phyloP scores from a whole-genome alignment of 1,284 basidiomycete genomes.

The Leccinum laetum region DNA sequence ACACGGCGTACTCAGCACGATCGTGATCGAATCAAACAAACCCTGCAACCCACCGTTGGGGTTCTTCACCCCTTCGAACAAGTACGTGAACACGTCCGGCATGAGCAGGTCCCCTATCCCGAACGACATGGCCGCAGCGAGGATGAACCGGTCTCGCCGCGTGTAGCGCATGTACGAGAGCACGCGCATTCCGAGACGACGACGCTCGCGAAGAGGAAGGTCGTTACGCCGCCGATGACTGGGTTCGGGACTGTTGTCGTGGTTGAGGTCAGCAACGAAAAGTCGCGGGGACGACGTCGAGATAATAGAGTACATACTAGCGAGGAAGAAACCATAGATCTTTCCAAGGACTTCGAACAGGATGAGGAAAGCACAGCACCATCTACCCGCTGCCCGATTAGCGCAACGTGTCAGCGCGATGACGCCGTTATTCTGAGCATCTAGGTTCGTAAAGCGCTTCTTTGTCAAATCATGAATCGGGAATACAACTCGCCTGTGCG shows the following conservation, averaged over 20 bases:
- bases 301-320: constrained; percentile 35
- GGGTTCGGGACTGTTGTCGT: constrained; percentile 53
- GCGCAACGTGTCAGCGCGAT: constrained; percentile 81
- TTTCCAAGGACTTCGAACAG: constrained; percentile 78
- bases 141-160: constrained; percentile 35
- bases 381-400: constrained; percentile 70
- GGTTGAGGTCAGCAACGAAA: background rate
- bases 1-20: constrained; percentile 79
- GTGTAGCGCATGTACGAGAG: constrained; percentile 66
- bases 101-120: constrained; percentile 72
- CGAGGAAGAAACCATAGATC: constrained; percentile 76
- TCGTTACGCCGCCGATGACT: constrained; percentile 83
- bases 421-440: constrained; percentile 72
- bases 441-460: background rate
- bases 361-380: constrained; percentile 74
- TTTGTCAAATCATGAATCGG: background rate
- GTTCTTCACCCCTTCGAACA: constrained; percentile 65
- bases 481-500: constrained; percentile 51
- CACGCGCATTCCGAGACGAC: constrained; percentile 73
- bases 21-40: constrained; percentile 77
- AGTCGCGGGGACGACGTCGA: background rate
- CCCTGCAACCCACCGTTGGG: constrained; percentile 65
- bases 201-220: constrained; percentile 72
- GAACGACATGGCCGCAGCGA: constrained; percentile 70
- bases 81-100: constrained; percentile 59